These are phyloP conservation scores for Fusarium sp. DNA, from an alignment of 2,329 filamentous ascomycete species.

Conservation along the genomic window DNA sequence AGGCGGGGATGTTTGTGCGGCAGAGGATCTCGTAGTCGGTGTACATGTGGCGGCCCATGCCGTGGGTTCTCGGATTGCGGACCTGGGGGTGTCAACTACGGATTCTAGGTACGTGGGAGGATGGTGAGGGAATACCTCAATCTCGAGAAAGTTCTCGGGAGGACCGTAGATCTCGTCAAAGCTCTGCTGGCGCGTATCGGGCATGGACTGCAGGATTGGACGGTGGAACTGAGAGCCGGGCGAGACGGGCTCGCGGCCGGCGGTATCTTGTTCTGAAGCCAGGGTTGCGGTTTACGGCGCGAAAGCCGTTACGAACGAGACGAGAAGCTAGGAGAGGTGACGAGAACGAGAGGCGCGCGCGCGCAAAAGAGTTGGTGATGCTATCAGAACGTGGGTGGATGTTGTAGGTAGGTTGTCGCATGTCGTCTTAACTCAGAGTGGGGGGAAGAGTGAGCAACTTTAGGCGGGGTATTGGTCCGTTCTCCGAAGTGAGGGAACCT, in stretches of 20 bases:
- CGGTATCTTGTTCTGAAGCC: conserved; percentile 55
- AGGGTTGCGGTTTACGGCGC: conserved; percentile 53
- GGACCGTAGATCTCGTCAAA: conserved; percentile 99
- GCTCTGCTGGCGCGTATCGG: conserved; percentile 85
- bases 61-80: conserved; percentile 92
- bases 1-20: conserved; percentile 97
- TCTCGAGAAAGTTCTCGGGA: conserved; percentile 98
- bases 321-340: neutral
- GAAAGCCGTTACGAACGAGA: neutral
- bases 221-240: conserved; percentile 56
- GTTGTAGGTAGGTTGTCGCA: conserved; percentile 22
- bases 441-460: neutral
- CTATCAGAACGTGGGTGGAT: conserved; percentile 8
- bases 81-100: conserved; percentile 66
- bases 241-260: conserved; percentile 44
- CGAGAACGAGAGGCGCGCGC: neutral
- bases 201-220: conserved; percentile 74
- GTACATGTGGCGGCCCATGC: conserved; percentile 96
- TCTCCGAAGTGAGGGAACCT: neutral
- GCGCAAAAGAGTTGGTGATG: neutral
- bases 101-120: neutral
- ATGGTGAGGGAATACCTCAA: conserved; percentile 73
- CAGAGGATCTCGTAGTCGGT: conserved; percentile 99
- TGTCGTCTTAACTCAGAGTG: conserved; percentile 14
- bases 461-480: conserved; percentile 7